Percentiles rank a stretch among this genome's conserved stretches.
phyloP scores from a whole-genome alignment of 2,329 filamentous ascomycete species.

The Aureobasidium pullulans region DNA sequence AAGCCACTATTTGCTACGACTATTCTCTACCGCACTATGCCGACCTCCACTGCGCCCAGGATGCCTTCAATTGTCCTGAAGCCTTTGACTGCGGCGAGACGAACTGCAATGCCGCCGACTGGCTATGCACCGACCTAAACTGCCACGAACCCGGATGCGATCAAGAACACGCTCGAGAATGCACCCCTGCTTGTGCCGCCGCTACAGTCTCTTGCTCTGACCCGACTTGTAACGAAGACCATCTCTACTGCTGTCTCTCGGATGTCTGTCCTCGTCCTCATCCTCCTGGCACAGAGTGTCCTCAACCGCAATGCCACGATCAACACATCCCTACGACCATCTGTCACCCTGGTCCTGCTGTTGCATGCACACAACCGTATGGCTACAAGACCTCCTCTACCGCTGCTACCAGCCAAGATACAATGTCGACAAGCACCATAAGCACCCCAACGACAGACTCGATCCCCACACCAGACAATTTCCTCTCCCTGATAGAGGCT shows the following conservation, averaged over 20 bases:
- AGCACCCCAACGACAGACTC: conserved; percentile 13
- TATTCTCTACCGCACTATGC: conserved; percentile 2
- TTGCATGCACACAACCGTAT: neutral
- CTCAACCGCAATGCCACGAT: neutral
- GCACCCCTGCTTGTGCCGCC: conserved; percentile 12
- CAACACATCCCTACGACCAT: neutral
- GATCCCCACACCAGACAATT: conserved; percentile 4
- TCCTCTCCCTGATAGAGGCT: conserved; percentile 13
- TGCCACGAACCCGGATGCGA: conserved; percentile 8
- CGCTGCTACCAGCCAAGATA: neutral
- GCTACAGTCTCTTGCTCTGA: neutral
- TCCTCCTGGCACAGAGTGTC: neutral
- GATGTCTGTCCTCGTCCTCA: conserved; percentile 12
- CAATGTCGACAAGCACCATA: conserved; percentile 12
- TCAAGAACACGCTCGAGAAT: conserved; percentile 9
- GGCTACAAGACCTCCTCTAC: neutral
- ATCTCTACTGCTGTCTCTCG: conserved; percentile 12
- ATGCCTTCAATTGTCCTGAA: neutral
- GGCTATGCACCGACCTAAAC: neutral
- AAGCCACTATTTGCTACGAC: conserved; percentile 16
- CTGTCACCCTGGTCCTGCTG: neutral
- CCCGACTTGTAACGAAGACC: neutral
- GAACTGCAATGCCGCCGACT: conserved; percentile 1
- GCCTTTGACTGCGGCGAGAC: conserved; percentile 6
- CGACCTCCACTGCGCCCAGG: neutral